Evolutionary conservation across 495 filamentous ascomycete genomes (phyloP).

Genomic region (Daldinia grandis): DNA sequence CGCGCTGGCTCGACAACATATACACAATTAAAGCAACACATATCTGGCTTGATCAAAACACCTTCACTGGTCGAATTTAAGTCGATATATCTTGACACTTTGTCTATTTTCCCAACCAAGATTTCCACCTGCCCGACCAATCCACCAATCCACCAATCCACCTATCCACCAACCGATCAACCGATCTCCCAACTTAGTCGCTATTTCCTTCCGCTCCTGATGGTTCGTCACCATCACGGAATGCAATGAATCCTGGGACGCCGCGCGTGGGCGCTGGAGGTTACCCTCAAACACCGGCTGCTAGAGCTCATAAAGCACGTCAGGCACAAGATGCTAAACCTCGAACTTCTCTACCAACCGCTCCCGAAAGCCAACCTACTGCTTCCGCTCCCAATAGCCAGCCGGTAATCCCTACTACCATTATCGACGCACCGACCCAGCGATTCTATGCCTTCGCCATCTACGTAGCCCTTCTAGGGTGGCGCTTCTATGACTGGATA

Average conservation of each 20-base stretch:
- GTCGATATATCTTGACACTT: slow-evolving; percentile 1
- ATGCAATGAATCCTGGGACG: slow-evolving; percentile 57
- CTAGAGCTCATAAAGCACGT: slow-evolving; percentile 25
- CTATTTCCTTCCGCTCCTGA: slow-evolving; percentile 13
- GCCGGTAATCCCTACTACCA: slow-evolving; percentile 75
- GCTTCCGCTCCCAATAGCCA: slow-evolving; percentile 40
- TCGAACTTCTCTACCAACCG: slow-evolving; percentile 45
- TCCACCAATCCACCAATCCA: no score
- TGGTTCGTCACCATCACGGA: slow-evolving; percentile 46
- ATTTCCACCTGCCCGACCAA: neutral
- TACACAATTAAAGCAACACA: neutral
- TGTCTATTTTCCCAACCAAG: neutral
- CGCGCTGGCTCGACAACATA: neutral
- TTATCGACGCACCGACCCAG: slow-evolving; percentile 89
- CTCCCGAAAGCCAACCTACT: slow-evolving; percentile 45
- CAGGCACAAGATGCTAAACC: slow-evolving; percentile 28
- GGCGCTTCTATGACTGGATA: slow-evolving; percentile 85
- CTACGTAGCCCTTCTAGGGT: slow-evolving; percentile 75
- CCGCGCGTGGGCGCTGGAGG: slow-evolving; percentile 51
- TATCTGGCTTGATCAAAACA: neutral
- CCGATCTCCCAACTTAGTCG: neutral
- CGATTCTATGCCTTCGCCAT: slow-evolving; percentile 82
- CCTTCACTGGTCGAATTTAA: neutral
- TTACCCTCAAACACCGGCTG: slow-evolving; percentile 53
- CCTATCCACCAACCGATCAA: neutral